Evolutionary conservation across 2,329 filamentous ascomycete species (phyloP).

Genomic region (Hypocrella siamensis): DNA sequence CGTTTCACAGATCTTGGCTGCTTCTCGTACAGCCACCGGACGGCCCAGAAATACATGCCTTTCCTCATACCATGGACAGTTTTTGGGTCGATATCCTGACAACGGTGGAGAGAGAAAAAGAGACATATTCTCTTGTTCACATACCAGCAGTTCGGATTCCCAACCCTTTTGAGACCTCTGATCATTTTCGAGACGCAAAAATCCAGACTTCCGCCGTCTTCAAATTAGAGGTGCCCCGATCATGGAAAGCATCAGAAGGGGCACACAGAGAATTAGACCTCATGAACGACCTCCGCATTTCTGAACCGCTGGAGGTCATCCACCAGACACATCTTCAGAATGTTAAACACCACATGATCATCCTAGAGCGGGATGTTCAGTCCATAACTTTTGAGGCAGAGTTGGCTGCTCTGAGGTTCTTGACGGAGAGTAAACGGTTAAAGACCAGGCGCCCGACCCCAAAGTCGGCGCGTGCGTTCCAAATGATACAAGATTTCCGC

Average conservation of each 20-base stretch:
- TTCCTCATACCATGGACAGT: constrained; percentile 12
- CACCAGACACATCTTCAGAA: constrained; percentile 6
- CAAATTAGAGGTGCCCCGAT: constrained; percentile 17
- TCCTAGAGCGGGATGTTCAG: constrained; percentile 12
- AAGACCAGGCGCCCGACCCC: constrained; percentile 7
- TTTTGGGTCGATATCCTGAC: constrained; percentile 14
- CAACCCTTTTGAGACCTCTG: constrained; percentile 15
- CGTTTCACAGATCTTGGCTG: constrained; percentile 17
- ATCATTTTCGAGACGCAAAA: constrained; percentile 1
- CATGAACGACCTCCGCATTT: constrained; percentile 48
- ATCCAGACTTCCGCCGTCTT: constrained; percentile 14
- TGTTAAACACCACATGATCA: constrained; percentile 8
- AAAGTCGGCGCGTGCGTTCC: constrained; percentile 13
- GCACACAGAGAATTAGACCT: constrained; percentile 25
- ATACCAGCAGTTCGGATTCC: constrained; percentile 11
- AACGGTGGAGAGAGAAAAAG: constrained; percentile 7
- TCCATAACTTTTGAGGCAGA: constrained; percentile 17
- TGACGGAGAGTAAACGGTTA: constrained; percentile 9
- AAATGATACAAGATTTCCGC: constrained; percentile 17
- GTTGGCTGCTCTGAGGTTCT: constrained; percentile 13
- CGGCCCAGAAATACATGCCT: constrained; percentile 6
- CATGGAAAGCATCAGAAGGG: constrained; percentile 11
- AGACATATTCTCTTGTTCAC: constrained; percentile 10
- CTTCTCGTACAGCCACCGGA: constrained; percentile 13
- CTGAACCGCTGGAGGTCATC: neutral